phyloP scores from a whole-genome alignment of 768 basidiomycete species.

The Goffeauzyma gilvescens region DNA sequence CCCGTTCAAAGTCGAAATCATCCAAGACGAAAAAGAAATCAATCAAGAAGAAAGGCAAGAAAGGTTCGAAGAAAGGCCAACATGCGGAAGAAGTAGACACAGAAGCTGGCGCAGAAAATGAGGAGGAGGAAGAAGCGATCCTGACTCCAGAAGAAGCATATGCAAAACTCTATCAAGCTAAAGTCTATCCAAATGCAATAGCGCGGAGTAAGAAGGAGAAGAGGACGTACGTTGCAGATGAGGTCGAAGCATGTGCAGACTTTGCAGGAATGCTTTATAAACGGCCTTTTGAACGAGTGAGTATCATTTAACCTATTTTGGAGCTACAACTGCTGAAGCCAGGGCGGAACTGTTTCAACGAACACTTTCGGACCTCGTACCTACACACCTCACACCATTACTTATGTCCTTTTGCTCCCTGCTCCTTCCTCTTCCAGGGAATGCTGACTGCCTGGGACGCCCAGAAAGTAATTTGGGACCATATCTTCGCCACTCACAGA shows the following conservation, averaged over 20 bases:
- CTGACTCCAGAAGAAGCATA: neutral
- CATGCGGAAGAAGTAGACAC: neutral
- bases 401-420: neutral
- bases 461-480: slow-evolving; percentile 86
- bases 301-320: too few species aligned
- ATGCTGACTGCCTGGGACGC: slow-evolving; percentile 89
- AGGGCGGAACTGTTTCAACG: too few species aligned
- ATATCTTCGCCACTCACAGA: slow-evolving; percentile 47
- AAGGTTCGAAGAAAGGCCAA: neutral
- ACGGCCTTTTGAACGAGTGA: slow-evolving; percentile 71
- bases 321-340: too few species aligned
- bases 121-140: neutral
- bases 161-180: slow-evolving; percentile 20
- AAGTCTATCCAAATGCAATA: slow-evolving; percentile 61
- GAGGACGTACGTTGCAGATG: slow-evolving; percentile 65
- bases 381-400: slow-evolving; percentile 5
- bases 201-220: slow-evolving; percentile 70
- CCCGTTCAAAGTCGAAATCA: too few species aligned
- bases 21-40: slow-evolving; percentile 1
- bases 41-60: neutral
- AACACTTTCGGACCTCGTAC: too few species aligned
- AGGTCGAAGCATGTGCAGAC: slow-evolving; percentile 55
- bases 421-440: slow-evolving; percentile 40
- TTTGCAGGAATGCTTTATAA: slow-evolving; percentile 64
- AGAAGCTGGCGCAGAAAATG: too few species aligned